phyloP scores from a whole-genome alignment of 2,329 filamentous ascomycete genomes.

The Cordyceps fumosorosea region DNA sequence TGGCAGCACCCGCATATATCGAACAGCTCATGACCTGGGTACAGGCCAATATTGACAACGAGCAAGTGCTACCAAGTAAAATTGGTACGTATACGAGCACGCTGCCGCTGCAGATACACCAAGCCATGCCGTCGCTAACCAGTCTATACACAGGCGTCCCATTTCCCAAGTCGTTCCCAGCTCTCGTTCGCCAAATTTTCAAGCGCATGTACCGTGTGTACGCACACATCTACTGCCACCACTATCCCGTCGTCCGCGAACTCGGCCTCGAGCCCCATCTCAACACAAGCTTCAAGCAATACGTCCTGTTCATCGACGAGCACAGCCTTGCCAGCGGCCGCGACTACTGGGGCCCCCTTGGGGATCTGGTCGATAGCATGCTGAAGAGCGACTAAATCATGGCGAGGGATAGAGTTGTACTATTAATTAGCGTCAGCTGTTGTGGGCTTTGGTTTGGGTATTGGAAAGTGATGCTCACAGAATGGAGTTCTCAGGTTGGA shows the following conservation, averaged over 20 bases:
- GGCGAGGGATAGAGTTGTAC: neutral
- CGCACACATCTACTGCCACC: conserved; percentile 98
- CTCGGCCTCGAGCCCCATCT: conserved; percentile 93
- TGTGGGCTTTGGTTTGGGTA: neutral
- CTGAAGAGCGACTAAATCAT: conserved; percentile 70
- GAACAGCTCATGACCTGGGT: conserved; percentile 98
- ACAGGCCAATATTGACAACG: conserved; percentile 90
- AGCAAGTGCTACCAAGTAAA: conserved; percentile 87
- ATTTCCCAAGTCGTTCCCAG: conserved; percentile 87
- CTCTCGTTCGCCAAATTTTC: conserved; percentile 90
- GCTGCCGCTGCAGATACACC: neutral
- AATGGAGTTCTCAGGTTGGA: conserved; percentile 9
- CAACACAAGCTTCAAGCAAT: conserved; percentile 99
- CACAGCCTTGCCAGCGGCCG: conserved; percentile 86
- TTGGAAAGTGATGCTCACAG: conserved; percentile 1
- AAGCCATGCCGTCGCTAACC: neutral
- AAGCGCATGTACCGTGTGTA: conserved; percentile 98
- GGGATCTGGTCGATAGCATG: conserved; percentile 97
- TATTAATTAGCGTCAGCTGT: neutral
- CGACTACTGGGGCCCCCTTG: conserved; percentile 94
- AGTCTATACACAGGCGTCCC: conserved; percentile 60
- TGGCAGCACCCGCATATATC: conserved; percentile 94
- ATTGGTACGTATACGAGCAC: conserved; percentile 51
- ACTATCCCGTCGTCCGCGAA: conserved; percentile 94
- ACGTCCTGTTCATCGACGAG: conserved; percentile 97